These are phyloP conservation scores for Saccharomycopsis babjevae DNA, from an alignment of 805 yeast species.

Conservation along the genomic window DNA sequence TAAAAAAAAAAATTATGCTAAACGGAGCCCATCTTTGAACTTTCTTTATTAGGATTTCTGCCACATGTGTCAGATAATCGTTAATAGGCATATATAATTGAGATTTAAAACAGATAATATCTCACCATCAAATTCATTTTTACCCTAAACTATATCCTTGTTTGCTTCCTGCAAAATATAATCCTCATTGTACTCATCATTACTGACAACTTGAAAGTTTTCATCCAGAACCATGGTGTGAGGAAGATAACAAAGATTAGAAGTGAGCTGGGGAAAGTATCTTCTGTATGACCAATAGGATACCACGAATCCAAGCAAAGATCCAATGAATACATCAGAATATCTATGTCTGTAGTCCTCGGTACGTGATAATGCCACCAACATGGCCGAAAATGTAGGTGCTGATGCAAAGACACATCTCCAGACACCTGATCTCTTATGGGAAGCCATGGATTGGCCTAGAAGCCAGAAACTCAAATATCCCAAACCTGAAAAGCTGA, in stretches of 20 bases:
- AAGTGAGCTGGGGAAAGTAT: conserved; percentile 30
- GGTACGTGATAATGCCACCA: conserved; percentile 78
- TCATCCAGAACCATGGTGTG: conserved; percentile 14
- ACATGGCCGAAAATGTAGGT: conserved; percentile 58
- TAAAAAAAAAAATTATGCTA: background rate
- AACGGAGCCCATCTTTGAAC: background rate
- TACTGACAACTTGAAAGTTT: conserved; percentile 3
- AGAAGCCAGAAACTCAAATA: conserved; percentile 55
- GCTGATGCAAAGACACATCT: conserved; percentile 41
- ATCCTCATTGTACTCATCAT: conserved; percentile 7
- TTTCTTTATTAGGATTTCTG: background rate
- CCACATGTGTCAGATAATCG: background rate
- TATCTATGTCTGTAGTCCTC: conserved; percentile 93
- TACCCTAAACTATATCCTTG: background rate
- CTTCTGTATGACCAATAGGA: conserved; percentile 38
- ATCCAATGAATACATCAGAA: conserved; percentile 74
- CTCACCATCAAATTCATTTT: too few relatives aligned
- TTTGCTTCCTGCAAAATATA: background rate
- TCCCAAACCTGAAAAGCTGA: conserved; percentile 60
- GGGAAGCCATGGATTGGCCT: conserved; percentile 51
- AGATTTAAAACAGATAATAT: too few relatives aligned
- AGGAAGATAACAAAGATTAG: conserved; percentile 17
- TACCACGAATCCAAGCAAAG: conserved; percentile 49
- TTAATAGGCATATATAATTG: too few relatives aligned
- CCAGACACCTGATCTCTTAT: conserved; percentile 50